A percentile compares a stretch with the other conserved stretches of the same genome.
These are phyloP conservation scores for Fusarium globosum DNA, from an alignment of 2,329 filamentous ascomycete species.

Conservation along the genomic window DNA sequence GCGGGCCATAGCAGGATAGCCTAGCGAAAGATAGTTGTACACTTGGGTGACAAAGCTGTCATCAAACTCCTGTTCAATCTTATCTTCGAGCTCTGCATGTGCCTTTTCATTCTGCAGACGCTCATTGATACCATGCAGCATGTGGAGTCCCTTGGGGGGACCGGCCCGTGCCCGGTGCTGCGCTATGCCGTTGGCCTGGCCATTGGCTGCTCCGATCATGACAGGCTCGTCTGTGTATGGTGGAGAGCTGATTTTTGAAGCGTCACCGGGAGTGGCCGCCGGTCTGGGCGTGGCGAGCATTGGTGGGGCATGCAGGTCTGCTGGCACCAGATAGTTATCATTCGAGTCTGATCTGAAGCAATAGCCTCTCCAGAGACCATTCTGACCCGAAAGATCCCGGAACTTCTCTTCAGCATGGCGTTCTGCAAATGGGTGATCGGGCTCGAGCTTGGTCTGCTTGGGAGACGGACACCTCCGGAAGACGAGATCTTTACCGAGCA, in stretches of 20 bases:
- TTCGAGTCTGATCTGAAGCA: conserved; percentile 61
- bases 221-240: conserved; percentile 56
- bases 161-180: conserved; percentile 46
- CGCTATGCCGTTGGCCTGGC: conserved; percentile 27
- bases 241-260: conserved; percentile 53
- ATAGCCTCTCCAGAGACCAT: conserved; percentile 82
- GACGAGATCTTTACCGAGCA: conserved; percentile 84
- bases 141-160: conserved; percentile 58
- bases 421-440: conserved; percentile 72
- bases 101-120: conserved; percentile 62
- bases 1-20: conserved; percentile 87
- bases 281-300: conserved; percentile 64
- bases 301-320: conserved; percentile 57
- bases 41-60: conserved; percentile 93
- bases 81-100: conserved; percentile 62
- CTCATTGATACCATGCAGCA: conserved; percentile 64
- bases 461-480: conserved; percentile 88
- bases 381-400: conserved; percentile 66
- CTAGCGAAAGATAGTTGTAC: conserved; percentile 95
- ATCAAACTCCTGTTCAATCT: conserved; percentile 75
- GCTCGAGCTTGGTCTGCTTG: conserved; percentile 84
- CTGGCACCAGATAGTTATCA: conserved; percentile 53
- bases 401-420: conserved; percentile 60
- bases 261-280: conserved; percentile 53
- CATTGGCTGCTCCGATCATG: conserved; percentile 42